phyloP scores from a whole-genome alignment of 176 grass and related monocot genomes.

The Phoenix roebelenii region DNA sequence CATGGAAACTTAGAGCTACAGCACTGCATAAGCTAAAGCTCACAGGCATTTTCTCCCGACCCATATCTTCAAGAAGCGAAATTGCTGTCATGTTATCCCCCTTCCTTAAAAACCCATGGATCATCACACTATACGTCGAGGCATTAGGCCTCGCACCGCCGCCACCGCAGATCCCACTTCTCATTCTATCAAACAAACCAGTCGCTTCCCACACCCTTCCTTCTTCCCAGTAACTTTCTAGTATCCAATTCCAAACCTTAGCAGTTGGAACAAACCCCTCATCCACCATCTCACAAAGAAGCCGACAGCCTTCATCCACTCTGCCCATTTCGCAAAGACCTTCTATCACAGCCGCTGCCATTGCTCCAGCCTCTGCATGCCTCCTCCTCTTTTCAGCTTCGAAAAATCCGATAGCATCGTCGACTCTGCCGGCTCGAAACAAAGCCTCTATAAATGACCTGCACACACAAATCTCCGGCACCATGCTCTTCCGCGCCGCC shows the following conservation, averaged over 20 bases:
- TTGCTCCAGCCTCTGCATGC: not conserved
- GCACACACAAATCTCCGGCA: not conserved
- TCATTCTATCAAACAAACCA: conserved; percentile 7
- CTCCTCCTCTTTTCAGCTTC: not conserved
- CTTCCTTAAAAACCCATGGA: not conserved
- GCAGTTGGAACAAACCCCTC: conserved; percentile 9
- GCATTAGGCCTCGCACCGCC: not conserved
- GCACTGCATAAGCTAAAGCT: not conserved
- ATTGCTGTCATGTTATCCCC: not conserved
- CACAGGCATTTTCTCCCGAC: not conserved
- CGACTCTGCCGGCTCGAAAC: not conserved
- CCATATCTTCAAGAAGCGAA: conserved; percentile 3
- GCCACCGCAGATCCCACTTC: not conserved
- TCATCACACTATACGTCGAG: conserved; percentile 9
- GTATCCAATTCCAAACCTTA: conserved; percentile 4
- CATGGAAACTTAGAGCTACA: conserved; percentile 6
- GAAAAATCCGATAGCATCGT: conserved; percentile 11
- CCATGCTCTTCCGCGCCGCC: not conserved
- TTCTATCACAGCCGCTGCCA: not conserved
- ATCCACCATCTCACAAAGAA: conserved; percentile 4
- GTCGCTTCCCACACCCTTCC: conserved; percentile 2
- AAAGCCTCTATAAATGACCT: conserved; percentile 14
- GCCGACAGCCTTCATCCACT: not conserved
- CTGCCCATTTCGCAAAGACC: conserved; percentile 6
- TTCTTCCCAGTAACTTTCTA: conserved; percentile 8